Conservation (phyloP, 441 rosid genomes). For the Lepidium campestre region DNA sequence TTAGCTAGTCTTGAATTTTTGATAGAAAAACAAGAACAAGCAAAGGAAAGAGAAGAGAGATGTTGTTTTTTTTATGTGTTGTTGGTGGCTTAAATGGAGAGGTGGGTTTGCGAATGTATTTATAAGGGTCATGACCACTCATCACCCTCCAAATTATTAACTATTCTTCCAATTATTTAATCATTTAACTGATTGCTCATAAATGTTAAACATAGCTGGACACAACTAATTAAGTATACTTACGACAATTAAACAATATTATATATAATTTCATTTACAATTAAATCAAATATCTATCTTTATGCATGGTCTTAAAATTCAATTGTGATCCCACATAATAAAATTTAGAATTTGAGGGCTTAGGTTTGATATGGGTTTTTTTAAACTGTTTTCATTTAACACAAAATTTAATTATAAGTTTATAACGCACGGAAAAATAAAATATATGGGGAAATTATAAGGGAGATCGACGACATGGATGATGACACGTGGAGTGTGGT, state of each 20-base stretch:
- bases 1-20: constrained; percentile 5
- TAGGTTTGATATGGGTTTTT: too few relatives aligned
- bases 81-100: constrained; percentile 7
- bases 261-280: too few relatives aligned
- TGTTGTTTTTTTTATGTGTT: constrained; percentile 6
- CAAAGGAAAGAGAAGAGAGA: constrained; percentile 1
- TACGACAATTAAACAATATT: too few relatives aligned
- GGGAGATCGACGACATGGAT: too few relatives aligned
- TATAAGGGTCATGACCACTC: constrained; percentile 15
- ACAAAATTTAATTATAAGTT: neutral
- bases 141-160: neutral
- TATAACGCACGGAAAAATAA: neutral
- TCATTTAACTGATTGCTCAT: neutral
- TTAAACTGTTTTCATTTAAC: too few relatives aligned
- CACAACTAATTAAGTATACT: too few relatives aligned
- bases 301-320: too few relatives aligned
- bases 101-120: constrained; percentile 18
- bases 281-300: too few relatives aligned
- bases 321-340: too few relatives aligned
- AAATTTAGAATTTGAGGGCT: too few relatives aligned
- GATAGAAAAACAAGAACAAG: constrained; percentile 4
- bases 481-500: constrained; percentile 1
- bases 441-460: neutral
- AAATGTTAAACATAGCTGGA: too few relatives aligned
- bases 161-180: neutral